These are phyloP conservation scores for Houttuynia cordata DNA, from an alignment of 164 flowering plant species.

Conservation along the genomic window DNA sequence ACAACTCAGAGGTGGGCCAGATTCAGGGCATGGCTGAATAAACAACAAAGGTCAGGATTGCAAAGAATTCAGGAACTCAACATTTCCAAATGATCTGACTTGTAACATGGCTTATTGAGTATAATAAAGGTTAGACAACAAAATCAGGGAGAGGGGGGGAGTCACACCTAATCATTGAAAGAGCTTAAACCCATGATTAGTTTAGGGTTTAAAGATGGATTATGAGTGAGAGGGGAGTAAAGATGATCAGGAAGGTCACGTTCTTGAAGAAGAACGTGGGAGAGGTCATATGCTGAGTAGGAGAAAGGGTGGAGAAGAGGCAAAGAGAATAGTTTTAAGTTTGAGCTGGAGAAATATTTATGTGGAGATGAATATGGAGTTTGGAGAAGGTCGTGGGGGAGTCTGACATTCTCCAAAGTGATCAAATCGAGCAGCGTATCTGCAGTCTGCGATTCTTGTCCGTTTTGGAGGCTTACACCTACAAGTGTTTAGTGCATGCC, in stretches of 20 bases:
- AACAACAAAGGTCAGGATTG: background rate
- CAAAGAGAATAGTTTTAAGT: background rate
- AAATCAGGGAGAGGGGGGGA: background rate
- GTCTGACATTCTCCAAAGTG: conserved; percentile 3
- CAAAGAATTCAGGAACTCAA: background rate
- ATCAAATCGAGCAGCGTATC: conserved; percentile 1
- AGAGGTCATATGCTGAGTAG: background rate
- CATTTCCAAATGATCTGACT: no score
- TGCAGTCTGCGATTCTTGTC: conserved; percentile 2
- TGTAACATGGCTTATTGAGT: no score
- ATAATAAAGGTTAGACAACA: background rate
- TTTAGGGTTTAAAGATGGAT: background rate
- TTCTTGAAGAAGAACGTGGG: background rate
- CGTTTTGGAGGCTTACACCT: background rate
- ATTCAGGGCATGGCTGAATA: conserved; percentile 18
- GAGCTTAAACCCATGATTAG: background rate
- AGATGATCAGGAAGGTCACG: conserved; percentile 1
- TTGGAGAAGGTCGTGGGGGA: conserved; percentile 7
- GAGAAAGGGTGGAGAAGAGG: background rate
- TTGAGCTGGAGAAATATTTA: background rate
- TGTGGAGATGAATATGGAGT: background rate
- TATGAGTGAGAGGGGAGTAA: background rate
- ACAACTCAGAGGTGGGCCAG: conserved; percentile 34
- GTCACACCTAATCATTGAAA: background rate
- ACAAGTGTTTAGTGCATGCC: background rate